Base-by-base conservation (phyloP, 2,329 filamentous ascomycete species). In the Diaporthe destruens region DNA sequence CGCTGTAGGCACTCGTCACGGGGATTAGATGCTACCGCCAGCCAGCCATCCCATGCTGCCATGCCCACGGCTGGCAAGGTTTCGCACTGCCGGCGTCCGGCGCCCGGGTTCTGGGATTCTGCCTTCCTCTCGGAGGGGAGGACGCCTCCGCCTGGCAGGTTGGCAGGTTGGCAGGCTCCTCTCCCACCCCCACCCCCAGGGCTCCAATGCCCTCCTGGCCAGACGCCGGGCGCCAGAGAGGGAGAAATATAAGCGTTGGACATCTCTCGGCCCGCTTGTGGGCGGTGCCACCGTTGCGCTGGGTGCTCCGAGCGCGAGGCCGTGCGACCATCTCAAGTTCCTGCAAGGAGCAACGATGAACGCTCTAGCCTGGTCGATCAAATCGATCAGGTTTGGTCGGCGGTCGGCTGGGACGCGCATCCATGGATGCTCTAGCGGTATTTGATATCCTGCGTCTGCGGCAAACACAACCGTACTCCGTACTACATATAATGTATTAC, bases 311-410 rank as follows among this genome's bases (percentile, higher is more conserved):
- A 65, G 61, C 61, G 61, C 3, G 23, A n/a, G 20, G 7, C 59
- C 59, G 59, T 65, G 59, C 61, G 29, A 20, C 14, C 14, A 51
- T 65, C 61, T 12, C 29, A 32, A 25, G 8, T 20, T 20, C 61
- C 29, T 51, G 20, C 44, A 65, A 51, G 61, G 61, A 49, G 44
- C 18, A 65, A 25, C 61, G 61, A 51, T 65, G 61, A 36, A 36
- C 61, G 29, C 36, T 14, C 1, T 25, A 39, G 61, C 51, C 20
- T 14, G 14, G 61, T 18, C 29, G 61, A 65, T 51, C 61, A 36
- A 36, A 36, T 65, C 18, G 25, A 34, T 36, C 44, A 51, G 61
- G 61, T 25, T 51, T 36, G 44, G 44, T 20, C 44, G 61, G 20
- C 11, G 11, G n/a, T n/a, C n/a, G n/a, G n/a, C n/a, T n/a, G n/a